Conservation (phyloP, 2,329 filamentous ascomycete species). For the Cephalotrichum gorgonifer region DNA sequence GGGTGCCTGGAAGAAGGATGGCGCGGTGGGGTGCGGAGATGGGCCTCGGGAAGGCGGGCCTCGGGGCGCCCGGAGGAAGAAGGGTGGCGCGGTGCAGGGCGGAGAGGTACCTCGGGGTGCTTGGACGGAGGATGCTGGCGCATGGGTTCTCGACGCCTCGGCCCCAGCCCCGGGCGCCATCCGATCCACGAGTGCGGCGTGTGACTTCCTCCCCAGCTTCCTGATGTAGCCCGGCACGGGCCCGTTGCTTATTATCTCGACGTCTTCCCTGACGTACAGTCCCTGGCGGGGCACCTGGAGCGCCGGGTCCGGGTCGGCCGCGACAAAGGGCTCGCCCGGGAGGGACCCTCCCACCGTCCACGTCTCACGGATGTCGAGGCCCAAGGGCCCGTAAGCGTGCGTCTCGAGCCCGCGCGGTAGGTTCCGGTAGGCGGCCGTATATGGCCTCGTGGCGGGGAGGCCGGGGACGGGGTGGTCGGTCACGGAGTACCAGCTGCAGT, state of each 20-base stretch:
- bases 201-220: conserved; percentile 69
- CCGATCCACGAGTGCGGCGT: conserved; percentile 49
- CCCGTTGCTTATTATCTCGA: conserved; percentile 70
- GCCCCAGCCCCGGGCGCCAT: background rate
- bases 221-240: conserved; percentile 69
- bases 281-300: conserved; percentile 55
- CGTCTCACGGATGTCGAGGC: conserved; percentile 66
- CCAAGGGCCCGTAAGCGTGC: conserved; percentile 73
- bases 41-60: too few relatives aligned
- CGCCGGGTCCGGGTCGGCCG: conserved; percentile 55
- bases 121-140: background rate
- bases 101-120: background rate
- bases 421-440: conserved; percentile 74
- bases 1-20: conserved; percentile 2
- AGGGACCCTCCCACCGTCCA: conserved; percentile 67
- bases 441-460: conserved; percentile 63
- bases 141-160: too few relatives aligned
- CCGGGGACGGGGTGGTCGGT: conserved; percentile 64
- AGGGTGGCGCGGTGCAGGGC: conserved; percentile 1
- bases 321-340: conserved; percentile 57
- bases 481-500: conserved; percentile 66
- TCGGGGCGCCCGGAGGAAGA: conserved; percentile 4
- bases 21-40: background rate
- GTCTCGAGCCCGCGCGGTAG: conserved; percentile 65
- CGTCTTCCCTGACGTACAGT: conserved; percentile 75